A percentile compares a stretch with the other conserved stretches of the same genome.
phyloP scores from a whole-genome alignment of 257 asterid species.

The Nicotiana attenuata region DNA sequence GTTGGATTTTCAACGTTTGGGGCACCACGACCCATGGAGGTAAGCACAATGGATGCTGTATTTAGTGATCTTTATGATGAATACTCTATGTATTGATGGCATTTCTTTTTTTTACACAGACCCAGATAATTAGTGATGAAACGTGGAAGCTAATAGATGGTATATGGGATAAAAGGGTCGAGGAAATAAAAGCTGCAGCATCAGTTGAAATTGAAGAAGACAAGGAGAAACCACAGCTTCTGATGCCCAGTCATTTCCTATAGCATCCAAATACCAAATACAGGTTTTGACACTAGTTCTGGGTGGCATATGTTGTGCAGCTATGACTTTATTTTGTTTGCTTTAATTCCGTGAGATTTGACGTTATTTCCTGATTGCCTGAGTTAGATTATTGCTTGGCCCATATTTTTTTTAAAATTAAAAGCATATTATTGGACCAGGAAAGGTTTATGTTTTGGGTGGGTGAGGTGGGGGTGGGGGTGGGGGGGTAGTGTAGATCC shows the following conservation, averaged over 20 bases:
- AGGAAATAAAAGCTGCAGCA: constrained; percentile 58
- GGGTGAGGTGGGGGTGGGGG: not conserved
- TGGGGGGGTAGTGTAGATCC: not conserved
- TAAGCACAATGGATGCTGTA: constrained; percentile 18
- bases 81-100: not conserved
- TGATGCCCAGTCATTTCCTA: constrained; percentile 84
- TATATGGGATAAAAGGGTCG: constrained; percentile 71
- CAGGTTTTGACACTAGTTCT: constrained; percentile 6
- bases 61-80: constrained; percentile 5
- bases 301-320: not conserved
- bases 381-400: constrained; percentile 3
- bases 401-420: not conserved
- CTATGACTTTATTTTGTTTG: not conserved
- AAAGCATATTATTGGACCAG: not conserved
- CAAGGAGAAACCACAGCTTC: constrained; percentile 65
- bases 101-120: constrained; percentile 42
- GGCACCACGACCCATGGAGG: constrained; percentile 96
- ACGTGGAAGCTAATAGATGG: constrained; percentile 90
- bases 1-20: constrained; percentile 89
- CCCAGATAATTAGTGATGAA: constrained; percentile 81
- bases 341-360: not conserved
- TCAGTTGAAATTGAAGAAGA: constrained; percentile 53
- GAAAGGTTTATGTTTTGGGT: too few relatives aligned
- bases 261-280: constrained; percentile 15
- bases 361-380: not conserved